phyloP scores from a whole-genome alignment of 306 rosid genomes.

The Prinsepia uniflora region DNA sequence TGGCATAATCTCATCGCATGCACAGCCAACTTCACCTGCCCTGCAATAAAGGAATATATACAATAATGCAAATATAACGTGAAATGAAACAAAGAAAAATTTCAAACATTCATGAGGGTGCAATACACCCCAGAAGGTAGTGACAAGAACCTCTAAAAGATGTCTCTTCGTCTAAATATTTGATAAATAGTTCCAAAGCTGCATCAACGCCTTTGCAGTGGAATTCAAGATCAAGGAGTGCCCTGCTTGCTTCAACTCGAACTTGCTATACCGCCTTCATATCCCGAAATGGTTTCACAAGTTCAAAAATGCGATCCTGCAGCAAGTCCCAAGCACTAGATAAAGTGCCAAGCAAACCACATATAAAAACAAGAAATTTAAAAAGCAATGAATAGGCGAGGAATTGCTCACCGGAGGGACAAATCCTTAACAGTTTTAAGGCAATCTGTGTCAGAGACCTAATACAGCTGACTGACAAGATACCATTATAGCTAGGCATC shows the following conservation, averaged over 20 bases:
- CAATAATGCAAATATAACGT: not conserved
- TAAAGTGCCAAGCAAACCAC: conserved; percentile 21
- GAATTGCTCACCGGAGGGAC: conserved; percentile 65
- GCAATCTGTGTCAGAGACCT: conserved; percentile 90
- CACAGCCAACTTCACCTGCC: conserved; percentile 78
- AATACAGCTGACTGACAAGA: conserved; percentile 83
- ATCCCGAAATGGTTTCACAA: conserved; percentile 70
- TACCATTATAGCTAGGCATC: conserved; percentile 96
- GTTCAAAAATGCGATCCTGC: conserved; percentile 82
- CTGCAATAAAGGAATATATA: conserved; percentile 47
- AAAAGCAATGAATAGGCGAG: conserved; percentile 22
- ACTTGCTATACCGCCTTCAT: conserved; percentile 70
- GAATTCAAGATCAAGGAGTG: conserved; percentile 92
- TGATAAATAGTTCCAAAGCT: conserved; percentile 59
- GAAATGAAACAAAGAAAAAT: conserved; percentile 3
- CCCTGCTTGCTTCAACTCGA: conserved; percentile 81
- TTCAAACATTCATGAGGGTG: not conserved
- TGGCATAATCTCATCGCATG: conserved; percentile 83
- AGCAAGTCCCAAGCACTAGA: conserved; percentile 23
- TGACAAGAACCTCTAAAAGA: conserved; percentile 65
- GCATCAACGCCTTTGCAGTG: conserved; percentile 77
- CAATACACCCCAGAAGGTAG: conserved; percentile 1
- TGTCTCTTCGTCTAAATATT: conserved; percentile 71
- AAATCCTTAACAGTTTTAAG: conserved; percentile 67
- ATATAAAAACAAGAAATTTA: conserved; percentile 22